Evolutionary conservation across 768 basidiomycete species (phyloP).

Genomic region (Mycena olivaceomarginata): DNA sequence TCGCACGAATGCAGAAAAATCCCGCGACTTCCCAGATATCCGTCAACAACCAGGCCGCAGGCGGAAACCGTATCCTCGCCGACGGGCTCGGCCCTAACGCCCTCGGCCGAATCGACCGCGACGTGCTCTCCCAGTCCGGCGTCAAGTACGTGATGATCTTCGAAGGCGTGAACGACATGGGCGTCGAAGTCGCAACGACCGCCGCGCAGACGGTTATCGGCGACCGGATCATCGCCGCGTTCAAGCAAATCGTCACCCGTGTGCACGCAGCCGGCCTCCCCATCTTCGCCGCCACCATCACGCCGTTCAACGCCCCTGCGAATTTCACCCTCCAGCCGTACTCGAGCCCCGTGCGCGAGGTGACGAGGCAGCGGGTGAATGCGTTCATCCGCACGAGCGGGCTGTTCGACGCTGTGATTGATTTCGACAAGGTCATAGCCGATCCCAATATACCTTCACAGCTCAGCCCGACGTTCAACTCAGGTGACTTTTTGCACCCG

Average conservation of each 20-base stretch:
- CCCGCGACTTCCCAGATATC: conserved; percentile 58
- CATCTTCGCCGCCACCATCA: conserved; percentile 71
- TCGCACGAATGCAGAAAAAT: conserved; percentile 62
- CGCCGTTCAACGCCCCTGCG: conserved; percentile 63
- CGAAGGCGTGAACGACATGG: conserved; percentile 75
- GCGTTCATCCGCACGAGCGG: conserved; percentile 63
- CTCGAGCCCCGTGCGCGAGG: conserved; percentile 61
- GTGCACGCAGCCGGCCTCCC: conserved; percentile 64
- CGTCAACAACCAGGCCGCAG: conserved; percentile 70
- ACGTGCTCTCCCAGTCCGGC: conserved; percentile 69
- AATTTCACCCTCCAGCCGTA: conserved; percentile 59
- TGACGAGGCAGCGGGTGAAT: conserved; percentile 65
- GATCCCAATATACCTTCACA: conserved; percentile 62
- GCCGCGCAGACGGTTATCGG: conserved; percentile 60
- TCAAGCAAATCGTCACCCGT: conserved; percentile 65
- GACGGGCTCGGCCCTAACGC: conserved; percentile 70
- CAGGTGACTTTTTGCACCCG: conserved; percentile 69
- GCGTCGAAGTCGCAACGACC: conserved; percentile 57
- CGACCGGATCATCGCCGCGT: conserved; percentile 64
- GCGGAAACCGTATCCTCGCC: conserved; percentile 70
- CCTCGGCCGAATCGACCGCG: conserved; percentile 69
- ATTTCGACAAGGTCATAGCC: conserved; percentile 69
- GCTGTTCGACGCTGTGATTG: conserved; percentile 66
- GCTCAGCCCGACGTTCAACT: conserved; percentile 60
- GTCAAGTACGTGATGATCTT: conserved; percentile 69